Evolutionary conservation across 352 stramenopile genomes (phyloP), one percentile per base, ranked within the genome.

Genomic region (Pythium vanterpoolii): DNA sequence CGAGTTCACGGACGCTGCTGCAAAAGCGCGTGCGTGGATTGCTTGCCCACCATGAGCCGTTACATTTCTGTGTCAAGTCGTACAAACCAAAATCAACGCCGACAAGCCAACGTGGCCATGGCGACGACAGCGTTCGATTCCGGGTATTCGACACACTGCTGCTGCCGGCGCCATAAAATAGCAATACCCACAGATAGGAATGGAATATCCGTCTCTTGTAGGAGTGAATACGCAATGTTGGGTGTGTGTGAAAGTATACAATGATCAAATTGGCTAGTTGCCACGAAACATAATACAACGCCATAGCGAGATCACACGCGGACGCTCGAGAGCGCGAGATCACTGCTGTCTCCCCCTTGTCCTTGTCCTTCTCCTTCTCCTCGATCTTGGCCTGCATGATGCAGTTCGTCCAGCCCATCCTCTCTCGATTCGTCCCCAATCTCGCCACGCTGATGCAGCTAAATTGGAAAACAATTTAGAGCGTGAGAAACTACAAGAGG

Each of bases 11-110:
- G 19, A 19, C 31, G 9, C 50, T 90, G 23, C 51, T 92, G 6
- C 47, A 84, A 36, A 84, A 89, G 57, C 67, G 75, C 0, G 49
- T 90, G 1, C 36, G n/a, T 8, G 69, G 72, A 14, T 48, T 92
- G 36, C 16, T 83, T 8, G 24, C 38, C 8, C 47, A 47, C 2
- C 28, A 48, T 0, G 44, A 72, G 7, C 38, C 56, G 4, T 53
- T 79, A 2, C 78, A 90, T 43, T 90, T 76, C 50, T 92, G 83
- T 18, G 69, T 92, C 49, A 92, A 92, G 51, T 83, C 80, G 8
- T 92, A 90, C 59, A 56, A 72, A 30, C 21, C 71, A 59, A 40
- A 62, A 48, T 13, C 70, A 53, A 27, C 72, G 36, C 42, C 51
- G 40, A 21, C 27, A 24, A 23, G 23, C 16, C 13, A 43, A 21